Base-by-base conservation (phyloP, 495 filamentous ascomycete species). In the Xylaria flabelliformis region DNA sequence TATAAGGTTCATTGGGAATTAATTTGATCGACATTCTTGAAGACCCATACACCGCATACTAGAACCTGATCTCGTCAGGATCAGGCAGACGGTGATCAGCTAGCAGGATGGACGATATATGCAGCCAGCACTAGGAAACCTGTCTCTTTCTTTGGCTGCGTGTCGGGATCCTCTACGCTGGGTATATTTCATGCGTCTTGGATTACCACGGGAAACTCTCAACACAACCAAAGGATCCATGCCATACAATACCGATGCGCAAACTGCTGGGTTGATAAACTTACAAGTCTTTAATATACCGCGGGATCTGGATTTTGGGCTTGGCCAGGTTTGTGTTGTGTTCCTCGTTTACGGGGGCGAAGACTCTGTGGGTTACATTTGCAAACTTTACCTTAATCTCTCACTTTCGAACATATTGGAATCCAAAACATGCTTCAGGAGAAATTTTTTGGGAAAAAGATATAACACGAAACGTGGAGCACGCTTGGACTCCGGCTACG, bases 291-390 rank as follows among this genome's bases (percentile, higher is more conserved):
- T n/a, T n/a, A n/a, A n/a, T n/a, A n/a, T n/a, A n/a, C n/a, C n/a
- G n/a, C n/a, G n/a, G 1, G 78, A 81, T 29, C 58, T 82, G 12
- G 64, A 34, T 3, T 24, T 53, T 1, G 64, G 46, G 7, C 64
- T 53, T 15, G 80, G 81, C 41, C 76, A 79, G 62, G 76, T 69
- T 7, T 76, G 75, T 46, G 72, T 82, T 73, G 77, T 82, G 79
- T 81, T 82, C 76, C 74, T 82, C n/a, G 79, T 82, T 21, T 81
- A 82, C 53, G 79, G 80, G 51, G 80, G 80, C 7, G 69, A 75
- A 12, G 76, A 82, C 51, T 64, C 79, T n/a, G 80, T n/a, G 80
- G 0, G 51, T 74, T 58, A 78, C 76, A 0, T 82, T 80, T 36
- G 26, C 36, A 10, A 81, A 79, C 61, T 80, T 82, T 70, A 81